Evolutionary conservation across 768 basidiomycete genomes (phyloP), one percentile per base, ranked within the genome.

Genomic region (Russula virescens): DNA sequence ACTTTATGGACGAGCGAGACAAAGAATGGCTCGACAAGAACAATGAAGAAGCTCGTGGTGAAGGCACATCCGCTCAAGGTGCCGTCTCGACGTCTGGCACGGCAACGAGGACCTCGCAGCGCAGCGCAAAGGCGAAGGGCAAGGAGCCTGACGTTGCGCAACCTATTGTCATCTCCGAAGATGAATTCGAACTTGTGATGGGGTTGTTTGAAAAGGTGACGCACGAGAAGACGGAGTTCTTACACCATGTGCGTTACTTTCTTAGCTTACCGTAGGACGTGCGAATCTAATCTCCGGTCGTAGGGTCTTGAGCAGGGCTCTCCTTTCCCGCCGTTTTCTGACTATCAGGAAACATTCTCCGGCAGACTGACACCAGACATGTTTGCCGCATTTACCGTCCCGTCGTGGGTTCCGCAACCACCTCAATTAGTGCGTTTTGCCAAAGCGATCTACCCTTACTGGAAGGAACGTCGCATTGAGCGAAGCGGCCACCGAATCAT

Each of bases 1-100:
- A 98, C 71, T 91, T 85, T 66, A 91, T 98, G 89, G 96, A 99
- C 69, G 97, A 98, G 73, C 87, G 89, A 19, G 96, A 98, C 76
- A 86, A 89, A 69, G 89, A 89, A 66, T 99, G 96, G 96, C 81
- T 99, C 35, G 88, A 91, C 68, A 88, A 85, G 75, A 93, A 92
- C 71, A 97, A 98, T 69, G 87, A 88, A 70, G 84, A 88, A 60
- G 91, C 89, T 2, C 81, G 88, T 16, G 91, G 89, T 19, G 91
- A 94, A 72, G 93, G 93, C 19, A 89, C 90, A 0, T 91, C 88
- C 64, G 81, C 82, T 0, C 89, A 90, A 69, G 87, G 86, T 23
- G 84, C 86, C 6, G 69, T 88, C 46, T 84, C 85, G 11, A 76
- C 78, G 23, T 70, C 77, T 35, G 79, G 80, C 5, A 81, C 85